Evolutionary conservation across 1,284 basidiomycete species (phyloP).

Genomic region (Apiotrichum gracile): DNA sequence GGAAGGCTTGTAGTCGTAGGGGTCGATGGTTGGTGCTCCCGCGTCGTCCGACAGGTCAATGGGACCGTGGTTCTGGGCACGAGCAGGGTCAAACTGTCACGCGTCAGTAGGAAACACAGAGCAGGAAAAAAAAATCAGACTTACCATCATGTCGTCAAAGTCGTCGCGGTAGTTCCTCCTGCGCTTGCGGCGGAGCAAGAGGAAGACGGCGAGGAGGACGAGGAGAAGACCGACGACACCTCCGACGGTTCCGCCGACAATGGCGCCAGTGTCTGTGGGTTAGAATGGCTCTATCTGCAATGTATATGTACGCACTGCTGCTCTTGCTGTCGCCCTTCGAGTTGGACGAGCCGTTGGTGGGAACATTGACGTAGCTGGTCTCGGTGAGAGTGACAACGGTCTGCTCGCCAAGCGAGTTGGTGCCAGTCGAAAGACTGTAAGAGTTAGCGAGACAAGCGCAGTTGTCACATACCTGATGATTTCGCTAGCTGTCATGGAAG

Average conservation of each 20-base stretch:
- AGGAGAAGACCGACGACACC: constrained; percentile 41
- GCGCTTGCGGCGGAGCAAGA: constrained; percentile 29
- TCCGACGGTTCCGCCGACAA: constrained; percentile 45
- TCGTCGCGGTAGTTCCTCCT: constrained; percentile 38
- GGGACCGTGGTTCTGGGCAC: constrained; percentile 32
- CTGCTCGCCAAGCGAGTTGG: too few species aligned
- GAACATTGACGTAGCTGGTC: too few species aligned
- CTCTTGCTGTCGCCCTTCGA: too few species aligned
- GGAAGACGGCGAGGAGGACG: constrained; percentile 34
- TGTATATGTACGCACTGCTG: too few species aligned
- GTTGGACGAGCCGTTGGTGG: too few species aligned
- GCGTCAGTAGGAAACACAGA: background rate
- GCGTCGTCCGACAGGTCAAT: constrained; percentile 41
- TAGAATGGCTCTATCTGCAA: background rate
- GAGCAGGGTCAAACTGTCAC: constrained; percentile 43
- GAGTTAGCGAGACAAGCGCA: too few species aligned
- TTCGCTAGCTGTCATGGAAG: too few species aligned
- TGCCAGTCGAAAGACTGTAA: too few species aligned
- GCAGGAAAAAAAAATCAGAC: background rate
- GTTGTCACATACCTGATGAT: too few species aligned
- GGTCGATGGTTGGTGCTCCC: constrained; percentile 32
- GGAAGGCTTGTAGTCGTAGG: constrained; percentile 29
- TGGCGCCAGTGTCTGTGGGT: constrained; percentile 36
- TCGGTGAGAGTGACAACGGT: too few species aligned
- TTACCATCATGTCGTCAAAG: constrained; percentile 47